phyloP scores from a whole-genome alignment of 2,329 filamentous ascomycete species.

The Calonectria fujianensis region DNA sequence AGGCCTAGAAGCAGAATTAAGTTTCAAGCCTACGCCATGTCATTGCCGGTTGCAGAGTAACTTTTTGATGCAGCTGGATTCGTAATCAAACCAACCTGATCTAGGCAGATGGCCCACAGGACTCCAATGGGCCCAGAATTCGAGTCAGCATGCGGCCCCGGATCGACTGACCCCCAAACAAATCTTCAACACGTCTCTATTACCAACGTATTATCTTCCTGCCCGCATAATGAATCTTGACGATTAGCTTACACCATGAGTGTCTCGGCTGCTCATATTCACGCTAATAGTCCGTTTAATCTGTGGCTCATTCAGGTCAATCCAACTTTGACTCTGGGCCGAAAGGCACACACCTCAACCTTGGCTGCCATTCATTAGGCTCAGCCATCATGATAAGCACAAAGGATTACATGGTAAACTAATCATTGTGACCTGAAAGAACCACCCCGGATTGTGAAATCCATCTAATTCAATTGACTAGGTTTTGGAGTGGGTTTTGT shows the following conservation, averaged over 20 bases:
- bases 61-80: not conserved
- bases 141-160: not conserved
- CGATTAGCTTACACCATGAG: not conserved
- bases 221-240: not conserved
- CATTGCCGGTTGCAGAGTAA: not conserved
- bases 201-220: not conserved
- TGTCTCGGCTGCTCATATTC: too few species aligned
- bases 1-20: slow-evolving; percentile 3
- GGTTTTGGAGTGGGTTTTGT: not conserved
- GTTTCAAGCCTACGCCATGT: not conserved
- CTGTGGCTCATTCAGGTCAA: too few species aligned
- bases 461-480: not conserved
- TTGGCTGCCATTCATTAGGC: not conserved
- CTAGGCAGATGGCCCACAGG: not conserved
- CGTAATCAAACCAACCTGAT: not conserved
- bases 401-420: not conserved
- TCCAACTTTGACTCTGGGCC: not conserved
- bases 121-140: not conserved
- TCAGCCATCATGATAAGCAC: not conserved
- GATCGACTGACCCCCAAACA: not conserved
- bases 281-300: not conserved
- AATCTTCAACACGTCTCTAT: not conserved
- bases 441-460: too few species aligned
- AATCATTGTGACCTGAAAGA: too few species aligned
- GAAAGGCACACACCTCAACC: not conserved